Evolutionary conservation across 2,329 filamentous ascomycete species (phyloP), one percentile per base, ranked within the genome.

Genomic region (Orbilia javanica): DNA sequence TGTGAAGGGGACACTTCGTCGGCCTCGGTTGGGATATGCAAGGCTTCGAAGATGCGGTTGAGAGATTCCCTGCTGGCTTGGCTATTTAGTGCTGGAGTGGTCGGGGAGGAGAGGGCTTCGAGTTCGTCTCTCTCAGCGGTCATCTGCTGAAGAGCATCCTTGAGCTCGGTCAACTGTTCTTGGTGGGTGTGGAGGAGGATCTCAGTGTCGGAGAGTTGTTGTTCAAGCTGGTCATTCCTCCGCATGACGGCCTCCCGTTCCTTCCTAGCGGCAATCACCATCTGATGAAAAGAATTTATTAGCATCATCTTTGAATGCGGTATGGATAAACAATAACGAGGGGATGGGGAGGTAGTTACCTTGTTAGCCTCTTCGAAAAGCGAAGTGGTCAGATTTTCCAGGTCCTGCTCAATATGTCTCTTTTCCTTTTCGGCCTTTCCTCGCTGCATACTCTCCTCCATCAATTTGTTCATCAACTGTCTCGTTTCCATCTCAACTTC

Each of bases 311-410:
- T 60, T 11, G 25, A 20, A 57, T n/a, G n/a, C n/a, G 4, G 39
- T n/a, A 42, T 42, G 34, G 11, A 6, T 48, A 8, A 18, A 31
- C 0, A 31, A 44, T 2, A 22, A 44, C 6, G 3, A 25, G 29
- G n/a, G 42, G 48, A 13, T 36, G 42, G 20, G 13, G 4, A 11
- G 20, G 85, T 39, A 83, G 85, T 76, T 83, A 90, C 89, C 84
- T 92, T 94, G 85, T 99, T 98, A 62, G 96, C 96, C 86, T 99
- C 95, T 83, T 98, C 94, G 80, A 99, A 99, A n/a, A 99, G 88
- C 29, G 93, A 94, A 0, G 93, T 90, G 0, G 96, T 98, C 80
- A 99, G 85, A 65, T 90, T 93, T 85, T 98, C 96, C 53, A 99
- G 86, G 84, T 99, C 96, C 81, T 92, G 90, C 84, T 99, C 96